Evolutionary conservation across 2,329 filamentous ascomycete genomes (phyloP).

Genomic region (Ceratocystis ficicola): DNA sequence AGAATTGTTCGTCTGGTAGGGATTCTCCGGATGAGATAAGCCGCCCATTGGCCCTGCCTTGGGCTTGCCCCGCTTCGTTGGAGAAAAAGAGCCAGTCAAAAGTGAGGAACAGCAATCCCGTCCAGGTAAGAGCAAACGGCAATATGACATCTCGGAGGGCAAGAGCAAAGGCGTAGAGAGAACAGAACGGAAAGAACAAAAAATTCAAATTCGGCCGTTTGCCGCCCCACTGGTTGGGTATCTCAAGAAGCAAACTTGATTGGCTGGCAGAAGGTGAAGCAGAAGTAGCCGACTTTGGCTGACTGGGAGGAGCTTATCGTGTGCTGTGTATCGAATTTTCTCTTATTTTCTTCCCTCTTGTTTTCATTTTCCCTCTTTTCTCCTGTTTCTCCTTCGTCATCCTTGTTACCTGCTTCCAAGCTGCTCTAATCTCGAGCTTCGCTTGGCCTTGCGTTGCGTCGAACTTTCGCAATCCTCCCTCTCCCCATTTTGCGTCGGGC

Average conservation of each 20-base stretch:
- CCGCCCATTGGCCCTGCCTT: neutral
- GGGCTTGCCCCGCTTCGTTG: neutral
- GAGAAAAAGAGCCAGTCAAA: neutral
- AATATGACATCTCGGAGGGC: neutral
- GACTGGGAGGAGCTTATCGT: neutral
- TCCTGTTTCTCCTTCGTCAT: neutral
- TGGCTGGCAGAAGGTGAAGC: neutral
- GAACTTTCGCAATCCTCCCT: neutral
- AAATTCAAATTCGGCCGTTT: neutral
- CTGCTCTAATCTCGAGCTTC: neutral
- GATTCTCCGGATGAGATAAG: neutral
- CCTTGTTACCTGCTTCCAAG: neutral
- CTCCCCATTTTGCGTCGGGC: conserved; percentile 1
- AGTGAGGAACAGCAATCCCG: neutral
- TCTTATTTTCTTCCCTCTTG: neutral
- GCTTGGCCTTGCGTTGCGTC: neutral
- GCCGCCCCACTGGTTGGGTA: conserved; percentile 1
- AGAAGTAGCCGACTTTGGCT: neutral
- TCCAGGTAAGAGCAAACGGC: neutral
- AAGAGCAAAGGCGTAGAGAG: neutral
- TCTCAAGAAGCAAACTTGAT: neutral
- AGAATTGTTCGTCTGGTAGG: neutral
- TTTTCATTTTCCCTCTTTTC: neutral
- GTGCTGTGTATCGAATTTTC: neutral
- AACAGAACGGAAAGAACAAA: neutral